Percentiles rank a stretch among this genome's conserved stretches.
Evolutionary conservation across 805 yeast genomes (phyloP).

Genomic region (Diddensiella transvaalensis): DNA sequence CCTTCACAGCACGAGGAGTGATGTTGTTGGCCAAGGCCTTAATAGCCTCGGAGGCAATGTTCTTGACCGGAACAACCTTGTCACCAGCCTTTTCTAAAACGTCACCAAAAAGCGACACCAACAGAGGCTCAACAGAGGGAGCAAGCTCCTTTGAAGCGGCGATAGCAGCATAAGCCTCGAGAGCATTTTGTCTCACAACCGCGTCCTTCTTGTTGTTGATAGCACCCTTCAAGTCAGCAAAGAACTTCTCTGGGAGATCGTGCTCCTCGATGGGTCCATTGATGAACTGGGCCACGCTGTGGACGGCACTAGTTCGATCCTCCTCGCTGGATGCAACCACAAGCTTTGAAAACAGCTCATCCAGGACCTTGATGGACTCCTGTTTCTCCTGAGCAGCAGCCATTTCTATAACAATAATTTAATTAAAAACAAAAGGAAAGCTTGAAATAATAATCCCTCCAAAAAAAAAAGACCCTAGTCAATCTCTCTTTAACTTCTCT

Average conservation of each 20-base stretch:
- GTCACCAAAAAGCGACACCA: conserved; percentile 69
- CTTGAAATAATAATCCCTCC: not conserved
- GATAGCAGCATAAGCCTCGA: conserved; percentile 80
- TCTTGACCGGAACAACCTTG: conserved; percentile 74
- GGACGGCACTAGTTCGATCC: conserved; percentile 78
- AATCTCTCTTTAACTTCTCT: too few relatives aligned
- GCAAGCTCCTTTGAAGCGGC: conserved; percentile 69
- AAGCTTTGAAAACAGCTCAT: conserved; percentile 89
- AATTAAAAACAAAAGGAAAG: conserved; percentile 3
- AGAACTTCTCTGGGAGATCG: conserved; percentile 91
- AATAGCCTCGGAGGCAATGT: conserved; percentile 72
- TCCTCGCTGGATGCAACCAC: conserved; percentile 78
- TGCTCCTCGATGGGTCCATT: conserved; percentile 98
- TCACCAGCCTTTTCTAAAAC: conserved; percentile 84
- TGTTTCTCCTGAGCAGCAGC: conserved; percentile 23
- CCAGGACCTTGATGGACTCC: conserved; percentile 60
- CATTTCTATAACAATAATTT: conserved; percentile 11
- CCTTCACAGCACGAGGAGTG: conserved; percentile 93
- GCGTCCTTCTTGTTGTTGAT: conserved; percentile 76
- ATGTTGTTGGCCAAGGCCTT: conserved; percentile 71
- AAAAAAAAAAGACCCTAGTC: not conserved
- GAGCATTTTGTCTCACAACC: conserved; percentile 65
- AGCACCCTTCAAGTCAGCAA: conserved; percentile 68
- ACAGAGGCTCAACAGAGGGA: conserved; percentile 94
- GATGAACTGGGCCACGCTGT: conserved; percentile 86